Evolutionary conservation across 306 rosid genomes (phyloP).

Genomic region (Crotalaria pallida): DNA sequence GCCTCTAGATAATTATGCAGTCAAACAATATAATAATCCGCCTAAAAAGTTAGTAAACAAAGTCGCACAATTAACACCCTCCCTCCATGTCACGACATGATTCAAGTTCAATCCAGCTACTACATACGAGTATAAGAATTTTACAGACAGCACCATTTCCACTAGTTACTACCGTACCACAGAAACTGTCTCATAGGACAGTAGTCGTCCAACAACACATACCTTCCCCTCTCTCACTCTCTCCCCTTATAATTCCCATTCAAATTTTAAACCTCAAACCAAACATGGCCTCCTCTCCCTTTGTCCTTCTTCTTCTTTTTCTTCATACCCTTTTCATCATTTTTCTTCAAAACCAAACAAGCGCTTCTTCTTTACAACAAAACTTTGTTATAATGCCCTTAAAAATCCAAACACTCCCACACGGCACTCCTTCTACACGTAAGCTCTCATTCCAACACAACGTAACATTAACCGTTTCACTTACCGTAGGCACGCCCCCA

Average conservation of each 20-base stretch:
- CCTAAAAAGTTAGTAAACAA: slow-evolving; percentile 19
- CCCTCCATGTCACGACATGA: slow-evolving; percentile 17
- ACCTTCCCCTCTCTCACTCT: background rate
- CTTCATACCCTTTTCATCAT: slow-evolving; percentile 3
- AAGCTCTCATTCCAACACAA: slow-evolving; percentile 66
- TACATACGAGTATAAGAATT: background rate
- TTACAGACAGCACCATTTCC: background rate
- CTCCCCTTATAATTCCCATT: background rate
- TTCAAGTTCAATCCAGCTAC: slow-evolving; percentile 26
- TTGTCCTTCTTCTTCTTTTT: background rate
- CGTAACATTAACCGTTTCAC: slow-evolving; percentile 63
- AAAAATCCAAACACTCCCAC: slow-evolving; percentile 42
- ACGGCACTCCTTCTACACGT: slow-evolving; percentile 24
- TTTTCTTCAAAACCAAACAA: slow-evolving; percentile 18
- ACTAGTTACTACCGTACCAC: slow-evolving; percentile 17
- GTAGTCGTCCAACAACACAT: background rate
- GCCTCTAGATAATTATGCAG: background rate
- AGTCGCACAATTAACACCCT: background rate
- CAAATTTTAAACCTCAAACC: background rate
- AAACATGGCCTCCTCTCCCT: slow-evolving; percentile 14
- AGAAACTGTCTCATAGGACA: slow-evolving; percentile 4
- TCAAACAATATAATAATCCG: background rate
- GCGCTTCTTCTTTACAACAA: slow-evolving; percentile 3
- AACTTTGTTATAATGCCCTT: slow-evolving; percentile 42
- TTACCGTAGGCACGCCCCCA: slow-evolving; percentile 75